phyloP scores from a whole-genome alignment of 2,329 filamentous ascomycete species.

The Fusarium duplospermum region DNA sequence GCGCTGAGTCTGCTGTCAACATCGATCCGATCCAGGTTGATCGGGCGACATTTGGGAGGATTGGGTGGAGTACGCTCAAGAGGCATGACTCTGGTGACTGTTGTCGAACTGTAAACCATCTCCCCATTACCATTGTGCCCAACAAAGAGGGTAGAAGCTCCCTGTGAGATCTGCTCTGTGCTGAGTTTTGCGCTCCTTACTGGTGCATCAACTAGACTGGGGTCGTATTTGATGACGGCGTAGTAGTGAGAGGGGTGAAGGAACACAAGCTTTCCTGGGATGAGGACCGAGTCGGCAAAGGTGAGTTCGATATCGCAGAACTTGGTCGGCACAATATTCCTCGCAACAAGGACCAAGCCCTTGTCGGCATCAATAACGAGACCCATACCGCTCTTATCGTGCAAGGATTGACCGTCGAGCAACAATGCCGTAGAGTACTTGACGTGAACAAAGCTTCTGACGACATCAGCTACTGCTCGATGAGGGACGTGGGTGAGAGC shows the following conservation, averaged over 20 bases:
- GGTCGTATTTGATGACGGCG: conserved; percentile 93
- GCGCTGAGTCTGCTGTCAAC: conserved; percentile 92
- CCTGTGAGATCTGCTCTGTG: conserved; percentile 85
- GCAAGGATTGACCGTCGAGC: conserved; percentile 73
- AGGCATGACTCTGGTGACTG: conserved; percentile 95
- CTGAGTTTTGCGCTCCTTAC: conserved; percentile 89
- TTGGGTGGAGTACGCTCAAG: conserved; percentile 90
- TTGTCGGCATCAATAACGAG: conserved; percentile 96
- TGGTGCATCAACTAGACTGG: conserved; percentile 88
- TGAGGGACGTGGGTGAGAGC: conserved; percentile 88
- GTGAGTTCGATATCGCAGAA: conserved; percentile 96
- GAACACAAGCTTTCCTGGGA: conserved; percentile 94
- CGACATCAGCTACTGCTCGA: conserved; percentile 87
- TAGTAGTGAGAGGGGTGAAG: conserved; percentile 97
- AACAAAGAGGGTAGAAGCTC: conserved; percentile 93
- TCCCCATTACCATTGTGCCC: conserved; percentile 96
- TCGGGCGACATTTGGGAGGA: conserved; percentile 91
- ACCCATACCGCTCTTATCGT: conserved; percentile 93
- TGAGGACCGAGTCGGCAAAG: conserved; percentile 96
- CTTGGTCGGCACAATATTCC: conserved; percentile 94
- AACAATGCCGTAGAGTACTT: conserved; percentile 94
- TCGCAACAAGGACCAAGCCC: conserved; percentile 90
- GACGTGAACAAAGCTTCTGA: conserved; percentile 93
- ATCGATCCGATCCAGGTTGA: conserved; percentile 96
- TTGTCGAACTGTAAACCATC: conserved; percentile 92